Evolutionary conservation across 345 rosid genomes (phyloP).

Genomic region (Erysimum cheiranthoides): DNA sequence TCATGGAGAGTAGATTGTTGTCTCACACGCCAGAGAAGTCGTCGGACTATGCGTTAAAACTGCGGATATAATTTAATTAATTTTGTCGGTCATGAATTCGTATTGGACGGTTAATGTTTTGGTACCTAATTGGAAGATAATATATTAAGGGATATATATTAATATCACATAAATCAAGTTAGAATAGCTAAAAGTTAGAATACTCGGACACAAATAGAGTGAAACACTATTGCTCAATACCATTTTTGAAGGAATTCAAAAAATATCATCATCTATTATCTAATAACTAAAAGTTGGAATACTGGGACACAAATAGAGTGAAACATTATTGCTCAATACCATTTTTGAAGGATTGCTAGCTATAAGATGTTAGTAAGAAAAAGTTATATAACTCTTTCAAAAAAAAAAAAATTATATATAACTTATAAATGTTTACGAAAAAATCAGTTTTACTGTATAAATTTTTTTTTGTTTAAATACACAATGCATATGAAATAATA

Average conservation of each 20-base stretch:
- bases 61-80: background rate
- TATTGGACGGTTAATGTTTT: constrained; percentile 2
- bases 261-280: background rate
- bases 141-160: too few relatives aligned
- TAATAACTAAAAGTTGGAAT: background rate
- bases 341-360: background rate
- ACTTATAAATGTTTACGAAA: too few relatives aligned
- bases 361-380: background rate
- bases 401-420: too few relatives aligned
- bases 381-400: too few relatives aligned
- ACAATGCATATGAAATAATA: background rate
- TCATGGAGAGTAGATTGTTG: background rate
- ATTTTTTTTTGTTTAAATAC: background rate
- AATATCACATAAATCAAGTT: background rate
- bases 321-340: background rate
- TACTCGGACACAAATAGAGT: too few relatives aligned
- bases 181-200: too few relatives aligned
- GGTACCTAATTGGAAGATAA: background rate
- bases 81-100: background rate
- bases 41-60: background rate
- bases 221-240: too few relatives aligned
- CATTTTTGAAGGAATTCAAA: too few relatives aligned
- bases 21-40: background rate
- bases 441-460: background rate
- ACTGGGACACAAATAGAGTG: too few relatives aligned